A percentile compares a stretch with the other conserved stretches of the same genome.
phyloP scores from a whole-genome alignment of 2,329 filamentous ascomycete species.

The Rhynchosporium agropyri region DNA sequence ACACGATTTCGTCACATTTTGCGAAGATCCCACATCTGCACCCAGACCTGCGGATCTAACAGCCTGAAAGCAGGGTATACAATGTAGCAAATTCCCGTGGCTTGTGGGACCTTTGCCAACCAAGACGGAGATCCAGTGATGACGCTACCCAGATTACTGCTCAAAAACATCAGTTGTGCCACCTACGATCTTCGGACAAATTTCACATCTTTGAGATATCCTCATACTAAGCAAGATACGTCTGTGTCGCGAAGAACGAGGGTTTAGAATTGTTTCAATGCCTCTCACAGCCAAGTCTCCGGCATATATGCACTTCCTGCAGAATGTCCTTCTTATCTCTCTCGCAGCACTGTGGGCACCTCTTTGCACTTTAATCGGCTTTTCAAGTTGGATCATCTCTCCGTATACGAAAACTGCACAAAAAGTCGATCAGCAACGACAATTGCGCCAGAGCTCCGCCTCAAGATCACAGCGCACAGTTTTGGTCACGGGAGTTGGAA shows the following conservation, averaged over 20 bases:
- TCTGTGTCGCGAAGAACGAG: background rate
- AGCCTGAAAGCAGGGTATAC: too few relatives aligned
- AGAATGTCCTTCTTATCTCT: slow-evolving; percentile 50
- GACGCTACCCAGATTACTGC: background rate
- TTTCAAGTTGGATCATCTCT: slow-evolving; percentile 21
- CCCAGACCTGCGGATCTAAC: too few relatives aligned
- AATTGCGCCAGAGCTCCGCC: slow-evolving; percentile 4
- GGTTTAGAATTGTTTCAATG: slow-evolving; percentile 19
- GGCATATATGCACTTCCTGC: slow-evolving; percentile 45
- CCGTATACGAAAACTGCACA: background rate
- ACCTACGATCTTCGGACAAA: too few relatives aligned
- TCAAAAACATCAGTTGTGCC: too few relatives aligned
- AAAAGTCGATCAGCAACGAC: slow-evolving; percentile 14
- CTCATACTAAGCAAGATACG: background rate
- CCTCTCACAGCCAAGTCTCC: slow-evolving; percentile 23
- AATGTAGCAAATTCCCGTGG: background rate
- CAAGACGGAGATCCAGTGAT: background rate
- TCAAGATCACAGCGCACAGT: slow-evolving; percentile 48
- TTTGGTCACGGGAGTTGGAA: slow-evolving; percentile 72
- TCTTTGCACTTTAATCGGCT: slow-evolving; percentile 18
- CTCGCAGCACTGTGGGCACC: slow-evolving; percentile 21
- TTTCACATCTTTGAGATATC: too few relatives aligned
- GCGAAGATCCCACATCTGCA: too few relatives aligned
- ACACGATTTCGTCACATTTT: too few relatives aligned
- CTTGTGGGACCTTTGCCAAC: background rate